Percentiles rank a stretch among this genome's conserved stretches.
These are phyloP conservation scores for Parsonsia alboflavescens DNA, from an alignment of 257 asterid genomes.

Conservation along the genomic window DNA sequence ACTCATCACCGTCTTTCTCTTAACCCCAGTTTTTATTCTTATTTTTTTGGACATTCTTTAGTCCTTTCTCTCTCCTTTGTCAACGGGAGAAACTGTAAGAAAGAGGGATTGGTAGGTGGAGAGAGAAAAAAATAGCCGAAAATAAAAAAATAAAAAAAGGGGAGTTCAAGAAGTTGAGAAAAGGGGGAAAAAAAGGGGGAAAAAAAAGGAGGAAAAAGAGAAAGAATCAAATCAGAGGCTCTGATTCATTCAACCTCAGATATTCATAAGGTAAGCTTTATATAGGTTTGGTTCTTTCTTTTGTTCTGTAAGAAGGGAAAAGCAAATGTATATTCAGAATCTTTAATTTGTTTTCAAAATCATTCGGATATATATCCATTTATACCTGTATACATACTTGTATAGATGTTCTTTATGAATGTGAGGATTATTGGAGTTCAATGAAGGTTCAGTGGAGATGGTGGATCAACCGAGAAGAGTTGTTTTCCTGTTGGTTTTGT, in stretches of 20 bases:
- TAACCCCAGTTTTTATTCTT: conserved; percentile 23
- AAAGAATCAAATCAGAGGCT: conserved; percentile 32
- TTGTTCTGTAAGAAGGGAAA: conserved; percentile 11
- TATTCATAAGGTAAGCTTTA: conserved; percentile 33
- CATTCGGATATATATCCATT: background rate
- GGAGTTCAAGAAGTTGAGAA: conserved; percentile 13
- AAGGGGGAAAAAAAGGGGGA: background rate
- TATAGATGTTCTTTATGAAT: conserved; percentile 17
- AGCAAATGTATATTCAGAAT: conserved; percentile 28
- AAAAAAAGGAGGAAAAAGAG: background rate
- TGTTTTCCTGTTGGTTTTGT: conserved; percentile 28
- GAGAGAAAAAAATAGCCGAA: conserved; percentile 18
- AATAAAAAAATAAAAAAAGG: background rate
- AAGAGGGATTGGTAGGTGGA: conserved; percentile 20
- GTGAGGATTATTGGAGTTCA: conserved; percentile 42
- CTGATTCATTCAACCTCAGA: conserved; percentile 28
- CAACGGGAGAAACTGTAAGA: conserved; percentile 41
- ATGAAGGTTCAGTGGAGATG: conserved; percentile 67
- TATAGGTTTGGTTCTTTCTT: background rate
- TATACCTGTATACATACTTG: conserved; percentile 15
- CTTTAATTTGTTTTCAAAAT: conserved; percentile 13
- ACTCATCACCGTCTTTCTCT: conserved; percentile 8
- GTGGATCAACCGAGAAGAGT: conserved; percentile 49
- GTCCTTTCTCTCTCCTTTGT: conserved; percentile 26
- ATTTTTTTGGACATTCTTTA: background rate